Percentiles rank a stretch among this genome's conserved stretches.
These are phyloP conservation scores for Fusarium sp. DNA, from an alignment of 2,329 filamentous ascomycete genomes.

Conservation along the genomic window DNA sequence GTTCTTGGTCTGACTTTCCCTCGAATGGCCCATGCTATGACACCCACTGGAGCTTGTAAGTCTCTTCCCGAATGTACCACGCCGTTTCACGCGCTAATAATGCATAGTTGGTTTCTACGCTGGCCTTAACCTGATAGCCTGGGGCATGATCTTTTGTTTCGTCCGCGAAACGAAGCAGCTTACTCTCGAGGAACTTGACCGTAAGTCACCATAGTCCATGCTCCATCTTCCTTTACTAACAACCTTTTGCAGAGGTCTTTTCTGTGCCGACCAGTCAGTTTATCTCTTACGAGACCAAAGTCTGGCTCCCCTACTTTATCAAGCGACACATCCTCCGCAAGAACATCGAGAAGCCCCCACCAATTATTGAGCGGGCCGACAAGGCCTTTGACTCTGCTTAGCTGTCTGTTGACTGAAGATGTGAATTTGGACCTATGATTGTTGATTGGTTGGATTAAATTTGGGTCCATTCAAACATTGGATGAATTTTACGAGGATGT, in stretches of 20 bases:
- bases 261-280: conserved; percentile 53
- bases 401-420: not conserved
- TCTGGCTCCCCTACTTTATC: conserved; percentile 55
- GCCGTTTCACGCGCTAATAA: conserved; percentile 20
- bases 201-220: not conserved
- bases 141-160: conserved; percentile 62
- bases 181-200: conserved; percentile 63
- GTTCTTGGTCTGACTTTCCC: conserved; percentile 51
- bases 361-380: conserved; percentile 46
- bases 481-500: too few relatives aligned
- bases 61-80: accelerated
- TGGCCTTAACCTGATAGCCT: conserved; percentile 60
- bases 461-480: not conserved
- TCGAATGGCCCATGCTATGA: conserved; percentile 51
- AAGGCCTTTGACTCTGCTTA: conserved; percentile 12
- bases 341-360: conserved; percentile 51
- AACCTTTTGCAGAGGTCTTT: conserved; percentile 2
- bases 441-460: accelerated
- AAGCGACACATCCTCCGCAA: conserved; percentile 54
- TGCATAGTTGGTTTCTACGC: conserved; percentile 58
- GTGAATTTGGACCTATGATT: accelerated
- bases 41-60: conserved; percentile 50
- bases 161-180: conserved; percentile 65
- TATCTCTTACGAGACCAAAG: conserved; percentile 50
- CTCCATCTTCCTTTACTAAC: accelerated